These are phyloP conservation scores for Neckera pumila DNA, from an alignment of 225 moss, liverwort and hornwort genomes.

Conservation along the genomic window DNA sequence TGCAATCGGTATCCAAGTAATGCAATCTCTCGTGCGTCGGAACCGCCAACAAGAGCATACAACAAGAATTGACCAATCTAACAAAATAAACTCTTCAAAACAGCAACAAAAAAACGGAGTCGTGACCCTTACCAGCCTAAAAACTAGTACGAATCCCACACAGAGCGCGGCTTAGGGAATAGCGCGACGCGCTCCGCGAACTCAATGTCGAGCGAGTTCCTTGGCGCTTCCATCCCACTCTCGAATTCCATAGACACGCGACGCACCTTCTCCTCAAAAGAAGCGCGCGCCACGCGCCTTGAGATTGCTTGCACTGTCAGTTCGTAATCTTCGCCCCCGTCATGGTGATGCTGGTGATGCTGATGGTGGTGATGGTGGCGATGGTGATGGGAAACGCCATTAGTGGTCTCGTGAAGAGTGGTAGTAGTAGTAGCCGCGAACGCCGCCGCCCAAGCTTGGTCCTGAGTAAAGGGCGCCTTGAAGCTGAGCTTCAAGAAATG, in stretches of 20 bases:
- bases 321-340: constrained; percentile 4
- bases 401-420: background rate
- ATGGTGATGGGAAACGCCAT: background rate
- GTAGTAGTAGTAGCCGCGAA: background rate
- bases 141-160: background rate
- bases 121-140: background rate
- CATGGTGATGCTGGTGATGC: background rate
- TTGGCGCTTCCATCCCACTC: constrained; percentile 7
- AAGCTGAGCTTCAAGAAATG: constrained; percentile 5
- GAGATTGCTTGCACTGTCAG: constrained; percentile 27
- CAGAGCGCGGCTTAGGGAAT: background rate
- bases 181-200: background rate
- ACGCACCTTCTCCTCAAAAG: constrained; percentile 12
- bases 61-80: background rate
- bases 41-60: background rate
- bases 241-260: constrained; percentile 16
- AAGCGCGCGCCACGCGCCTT: constrained; percentile 11
- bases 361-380: background rate
- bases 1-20: background rate
- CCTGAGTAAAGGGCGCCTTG: background rate
- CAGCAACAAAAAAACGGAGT: background rate
- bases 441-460: background rate
- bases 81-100: background rate
- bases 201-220: constrained; percentile 10
- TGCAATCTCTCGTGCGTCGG: background rate